These are phyloP conservation scores for Withania somnifera DNA, from an alignment of 305 asterid genomes.

Conservation along the genomic window DNA sequence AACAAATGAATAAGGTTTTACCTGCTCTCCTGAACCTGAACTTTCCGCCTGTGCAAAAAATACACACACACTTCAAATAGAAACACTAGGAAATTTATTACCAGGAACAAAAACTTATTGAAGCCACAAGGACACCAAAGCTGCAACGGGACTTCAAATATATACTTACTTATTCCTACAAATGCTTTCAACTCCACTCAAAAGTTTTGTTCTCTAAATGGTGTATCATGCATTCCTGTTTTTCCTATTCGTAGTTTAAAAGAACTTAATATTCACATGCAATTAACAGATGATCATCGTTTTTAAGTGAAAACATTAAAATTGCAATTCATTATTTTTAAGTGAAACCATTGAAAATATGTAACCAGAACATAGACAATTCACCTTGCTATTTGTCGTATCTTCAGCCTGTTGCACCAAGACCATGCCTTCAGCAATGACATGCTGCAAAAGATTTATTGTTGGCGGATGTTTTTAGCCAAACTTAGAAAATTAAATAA, in stretches of 20 bases:
- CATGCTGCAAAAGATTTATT: constrained; percentile 19
- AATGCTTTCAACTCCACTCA: neutral
- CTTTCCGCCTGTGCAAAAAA: constrained; percentile 28
- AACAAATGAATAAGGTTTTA: constrained; percentile 3
- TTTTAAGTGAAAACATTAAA: neutral
- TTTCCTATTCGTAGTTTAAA: neutral
- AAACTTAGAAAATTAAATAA: neutral
- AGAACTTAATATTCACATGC: neutral
- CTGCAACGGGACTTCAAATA: neutral
- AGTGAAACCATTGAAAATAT: neutral
- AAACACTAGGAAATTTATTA: neutral
- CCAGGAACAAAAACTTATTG: neutral
- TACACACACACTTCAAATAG: neutral
- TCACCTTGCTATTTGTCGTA: constrained; percentile 25
- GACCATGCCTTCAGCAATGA: constrained; percentile 31
- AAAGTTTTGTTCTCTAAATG: neutral
- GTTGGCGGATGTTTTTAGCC: neutral
- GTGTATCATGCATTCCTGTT: neutral
- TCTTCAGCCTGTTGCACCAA: constrained; percentile 44
- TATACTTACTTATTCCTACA: neutral
- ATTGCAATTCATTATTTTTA: neutral
- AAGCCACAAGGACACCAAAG: neutral
- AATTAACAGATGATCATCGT: neutral
- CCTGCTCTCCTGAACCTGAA: constrained; percentile 32
- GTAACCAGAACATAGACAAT: neutral